phyloP scores from a whole-genome alignment of 2,329 filamentous ascomycete genomes.

The Sporothrix pallida region DNA sequence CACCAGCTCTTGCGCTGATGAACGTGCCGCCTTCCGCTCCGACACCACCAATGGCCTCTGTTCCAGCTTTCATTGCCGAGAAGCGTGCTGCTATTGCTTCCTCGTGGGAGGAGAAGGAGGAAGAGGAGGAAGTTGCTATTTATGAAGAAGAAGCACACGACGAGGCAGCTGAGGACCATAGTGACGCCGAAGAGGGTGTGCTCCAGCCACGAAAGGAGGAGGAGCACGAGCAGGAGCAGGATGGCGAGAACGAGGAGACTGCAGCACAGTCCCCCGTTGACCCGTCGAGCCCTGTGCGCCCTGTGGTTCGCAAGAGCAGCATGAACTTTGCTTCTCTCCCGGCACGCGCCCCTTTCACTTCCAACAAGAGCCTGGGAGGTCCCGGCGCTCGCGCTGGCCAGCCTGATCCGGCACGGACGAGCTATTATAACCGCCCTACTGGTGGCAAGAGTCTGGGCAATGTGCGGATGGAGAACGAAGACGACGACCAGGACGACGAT shows the following conservation, averaged over 20 bases:
- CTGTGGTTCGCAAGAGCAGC: slow-evolving; percentile 87
- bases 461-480: slow-evolving; percentile 48
- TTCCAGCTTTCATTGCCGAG: slow-evolving; percentile 20
- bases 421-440: slow-evolving; percentile 75
- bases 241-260: slow-evolving; percentile 23
- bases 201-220: slow-evolving; percentile 19
- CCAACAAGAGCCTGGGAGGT: slow-evolving; percentile 78
- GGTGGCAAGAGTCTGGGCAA: slow-evolving; percentile 74
- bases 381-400: slow-evolving; percentile 63
- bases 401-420: slow-evolving; percentile 76
- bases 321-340: slow-evolving; percentile 92
- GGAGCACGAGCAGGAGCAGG: neutral
- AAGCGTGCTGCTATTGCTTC: slow-evolving; percentile 8
- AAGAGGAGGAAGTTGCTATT: neutral
- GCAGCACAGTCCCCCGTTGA: slow-evolving; percentile 58
- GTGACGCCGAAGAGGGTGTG: neutral
- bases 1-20: neutral
- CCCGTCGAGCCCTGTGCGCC: slow-evolving; percentile 74
- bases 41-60: slow-evolving; percentile 28
- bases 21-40: slow-evolving; percentile 31
- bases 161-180: neutral
- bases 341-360: slow-evolving; percentile 82
- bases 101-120: neutral
- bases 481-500: slow-evolving; percentile 55
- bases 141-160: slow-evolving; percentile 16